These are phyloP conservation scores for Typha latifolia DNA, from an alignment of 176 grass and related monocot genomes.

Conservation along the genomic window DNA sequence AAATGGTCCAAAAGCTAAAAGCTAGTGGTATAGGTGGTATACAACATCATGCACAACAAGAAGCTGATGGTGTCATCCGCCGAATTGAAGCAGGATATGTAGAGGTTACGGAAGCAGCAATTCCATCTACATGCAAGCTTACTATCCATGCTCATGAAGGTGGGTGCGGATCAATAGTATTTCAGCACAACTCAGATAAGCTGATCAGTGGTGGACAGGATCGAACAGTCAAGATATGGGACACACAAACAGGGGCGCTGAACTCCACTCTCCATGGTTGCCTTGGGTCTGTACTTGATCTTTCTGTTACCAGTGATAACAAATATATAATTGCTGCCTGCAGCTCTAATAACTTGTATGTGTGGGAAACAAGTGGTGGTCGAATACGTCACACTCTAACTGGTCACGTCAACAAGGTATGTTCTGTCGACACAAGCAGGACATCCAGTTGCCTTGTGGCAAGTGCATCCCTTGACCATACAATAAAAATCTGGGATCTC, in stretches of 20 bases:
- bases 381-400: slow-evolving; percentile 79
- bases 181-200: slow-evolving; percentile 78
- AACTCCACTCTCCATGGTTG: slow-evolving; percentile 64
- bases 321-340: slow-evolving; percentile 82
- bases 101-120: slow-evolving; percentile 36
- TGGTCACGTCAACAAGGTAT: slow-evolving; percentile 81
- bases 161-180: slow-evolving; percentile 69
- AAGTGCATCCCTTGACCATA: slow-evolving; percentile 74
- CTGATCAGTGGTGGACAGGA: slow-evolving; percentile 89
- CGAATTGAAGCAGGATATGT: slow-evolving; percentile 65
- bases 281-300: slow-evolving; percentile 80
- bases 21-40: slow-evolving; percentile 62
- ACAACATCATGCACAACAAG: slow-evolving; percentile 72
- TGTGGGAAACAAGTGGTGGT: slow-evolving; percentile 71
- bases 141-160: slow-evolving; percentile 85
- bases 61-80: slow-evolving; percentile 84
- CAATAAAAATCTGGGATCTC: slow-evolving; percentile 98
- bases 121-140: slow-evolving; percentile 66
- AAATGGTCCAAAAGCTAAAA: slow-evolving; percentile 74
- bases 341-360: slow-evolving; percentile 95
- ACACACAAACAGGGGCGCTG: slow-evolving; percentile 57
- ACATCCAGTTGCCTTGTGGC: slow-evolving; percentile 48
- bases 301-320: slow-evolving; percentile 89
- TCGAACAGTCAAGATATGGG: slow-evolving; percentile 90
- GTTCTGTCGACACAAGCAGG: slow-evolving; percentile 71